These are phyloP conservation scores for Saccharomycopsis guyanensis DNA, from an alignment of 805 yeast genomes.

Conservation along the genomic window DNA sequence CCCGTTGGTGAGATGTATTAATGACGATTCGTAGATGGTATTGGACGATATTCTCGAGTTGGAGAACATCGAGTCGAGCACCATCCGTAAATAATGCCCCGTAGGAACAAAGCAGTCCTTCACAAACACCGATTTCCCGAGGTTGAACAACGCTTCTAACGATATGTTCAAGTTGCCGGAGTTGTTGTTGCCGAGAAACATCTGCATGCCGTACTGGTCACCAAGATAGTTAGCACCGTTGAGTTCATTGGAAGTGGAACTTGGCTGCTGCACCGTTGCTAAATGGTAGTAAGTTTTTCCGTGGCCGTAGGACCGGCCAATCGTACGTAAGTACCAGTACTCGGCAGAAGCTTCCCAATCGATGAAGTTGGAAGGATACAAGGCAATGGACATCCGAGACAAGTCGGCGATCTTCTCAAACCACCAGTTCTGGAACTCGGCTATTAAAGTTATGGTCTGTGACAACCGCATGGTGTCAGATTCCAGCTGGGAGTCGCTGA, in stretches of 20 bases:
- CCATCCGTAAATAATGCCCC: conserved; percentile 66
- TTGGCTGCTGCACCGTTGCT: conserved; percentile 69
- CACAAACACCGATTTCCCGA: conserved; percentile 73
- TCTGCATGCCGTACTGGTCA: background rate
- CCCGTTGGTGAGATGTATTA: conserved; percentile 19
- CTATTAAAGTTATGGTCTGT: conserved; percentile 52
- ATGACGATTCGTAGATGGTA: conserved; percentile 31
- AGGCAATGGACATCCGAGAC: conserved; percentile 81
- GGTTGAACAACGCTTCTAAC: conserved; percentile 68
- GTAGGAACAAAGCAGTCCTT: conserved; percentile 83
- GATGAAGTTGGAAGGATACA: conserved; percentile 68
- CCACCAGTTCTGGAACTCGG: conserved; percentile 46
- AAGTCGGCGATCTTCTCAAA: conserved; percentile 79
- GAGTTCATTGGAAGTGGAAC: conserved; percentile 4
- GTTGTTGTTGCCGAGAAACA: background rate
- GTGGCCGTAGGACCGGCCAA: conserved; percentile 69
- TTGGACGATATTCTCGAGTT: conserved; percentile 50
- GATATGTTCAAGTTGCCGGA: conserved; percentile 26
- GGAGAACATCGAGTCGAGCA: conserved; percentile 71
- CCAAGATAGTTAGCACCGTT: background rate
- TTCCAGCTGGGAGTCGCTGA: background rate
- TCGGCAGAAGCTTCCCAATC: conserved; percentile 84
- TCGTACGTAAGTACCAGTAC: conserved; percentile 72
- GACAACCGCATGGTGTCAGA: conserved; percentile 4
- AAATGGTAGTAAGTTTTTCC: conserved; percentile 84